Conservation (phyloP, 2,329 filamentous ascomycete genomes). For the Diaporthe citriasiana region DNA sequence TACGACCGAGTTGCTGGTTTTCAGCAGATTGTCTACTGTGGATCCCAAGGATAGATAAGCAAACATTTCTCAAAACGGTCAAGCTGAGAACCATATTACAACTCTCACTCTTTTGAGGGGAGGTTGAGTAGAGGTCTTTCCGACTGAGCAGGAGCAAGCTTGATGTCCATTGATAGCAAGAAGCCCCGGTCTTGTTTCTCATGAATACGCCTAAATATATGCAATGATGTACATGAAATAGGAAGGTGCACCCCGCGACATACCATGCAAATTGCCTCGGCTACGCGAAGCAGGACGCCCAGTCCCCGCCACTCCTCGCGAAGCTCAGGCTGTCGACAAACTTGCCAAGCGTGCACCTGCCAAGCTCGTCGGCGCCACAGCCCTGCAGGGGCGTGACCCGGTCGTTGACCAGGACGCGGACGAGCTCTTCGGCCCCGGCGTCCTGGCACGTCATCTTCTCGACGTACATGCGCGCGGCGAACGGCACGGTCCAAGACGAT, state of each 20-base stretch:
- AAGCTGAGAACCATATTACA: neutral
- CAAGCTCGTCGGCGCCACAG: constrained; percentile 78
- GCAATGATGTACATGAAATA: constrained; percentile 2
- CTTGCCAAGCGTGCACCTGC: constrained; percentile 76
- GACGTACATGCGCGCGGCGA: constrained; percentile 84
- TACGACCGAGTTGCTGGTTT: neutral
- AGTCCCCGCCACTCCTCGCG: constrained; percentile 78
- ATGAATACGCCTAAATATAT: neutral
- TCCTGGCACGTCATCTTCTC: constrained; percentile 84
- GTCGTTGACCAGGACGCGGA: constrained; percentile 87
- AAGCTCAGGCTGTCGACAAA: constrained; percentile 85
- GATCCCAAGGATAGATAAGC: neutral
- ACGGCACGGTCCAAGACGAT: constrained; percentile 85
- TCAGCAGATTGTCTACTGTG: neutral
- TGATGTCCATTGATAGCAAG: neutral
- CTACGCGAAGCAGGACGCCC: constrained; percentile 73
- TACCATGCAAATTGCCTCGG: neutral
- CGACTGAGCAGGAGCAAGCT: neutral
- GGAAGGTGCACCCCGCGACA: neutral
- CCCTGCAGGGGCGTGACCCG: constrained; percentile 79
- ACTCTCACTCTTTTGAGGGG: neutral
- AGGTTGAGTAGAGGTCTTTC: neutral
- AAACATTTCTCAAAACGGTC: neutral
- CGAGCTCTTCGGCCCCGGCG: constrained; percentile 71
- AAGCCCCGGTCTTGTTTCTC: neutral